These are phyloP conservation scores for Colletotrichum eleusines DNA, from an alignment of 2,329 filamentous ascomycete genomes.

Conservation along the genomic window DNA sequence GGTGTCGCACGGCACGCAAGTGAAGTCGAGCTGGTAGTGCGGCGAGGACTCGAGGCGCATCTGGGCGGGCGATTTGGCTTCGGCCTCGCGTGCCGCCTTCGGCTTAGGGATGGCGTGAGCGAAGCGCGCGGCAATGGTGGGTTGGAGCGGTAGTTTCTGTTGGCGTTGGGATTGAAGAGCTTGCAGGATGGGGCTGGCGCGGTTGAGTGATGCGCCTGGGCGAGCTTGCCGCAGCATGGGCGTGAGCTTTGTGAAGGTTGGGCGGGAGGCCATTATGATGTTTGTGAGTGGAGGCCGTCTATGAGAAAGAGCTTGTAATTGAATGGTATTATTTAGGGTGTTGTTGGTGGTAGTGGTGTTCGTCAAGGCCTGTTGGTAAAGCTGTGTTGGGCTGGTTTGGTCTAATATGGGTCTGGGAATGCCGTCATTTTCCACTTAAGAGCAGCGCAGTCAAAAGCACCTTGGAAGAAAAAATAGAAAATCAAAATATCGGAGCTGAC, in stretches of 20 bases:
- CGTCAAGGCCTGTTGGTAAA: not conserved
- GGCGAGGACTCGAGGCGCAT: conserved; percentile 60
- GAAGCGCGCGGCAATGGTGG: conserved; percentile 41
- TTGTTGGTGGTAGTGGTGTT: not conserved
- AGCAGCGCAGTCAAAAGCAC: not conserved
- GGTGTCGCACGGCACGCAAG: conserved; percentile 85
- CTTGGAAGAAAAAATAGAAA: not conserved
- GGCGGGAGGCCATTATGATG: conserved; percentile 35
- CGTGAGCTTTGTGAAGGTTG: conserved; percentile 23
- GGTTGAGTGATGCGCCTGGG: conserved; percentile 22
- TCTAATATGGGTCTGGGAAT: conserved; percentile 19
- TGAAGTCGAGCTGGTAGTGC: conserved; percentile 90
- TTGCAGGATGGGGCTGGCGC: conserved; percentile 15
- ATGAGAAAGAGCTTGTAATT: not conserved
- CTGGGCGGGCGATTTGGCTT: conserved; percentile 44
- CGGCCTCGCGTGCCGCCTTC: conserved; percentile 36
- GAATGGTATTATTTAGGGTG: not conserved
- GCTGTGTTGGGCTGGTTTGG: not conserved
- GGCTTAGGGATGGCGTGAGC: conserved; percentile 47
- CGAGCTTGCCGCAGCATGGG: conserved; percentile 33
- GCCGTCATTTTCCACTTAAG: conserved; percentile 26
- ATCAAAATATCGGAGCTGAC: not conserved
- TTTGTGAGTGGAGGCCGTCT: not conserved
- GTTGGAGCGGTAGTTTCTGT: conserved; percentile 15
- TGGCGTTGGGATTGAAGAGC: conserved; percentile 11